These are phyloP conservation scores for Brachypodium distachyon DNA, from an alignment of 202 grass and related monocot genomes.

Conservation along the genomic window DNA sequence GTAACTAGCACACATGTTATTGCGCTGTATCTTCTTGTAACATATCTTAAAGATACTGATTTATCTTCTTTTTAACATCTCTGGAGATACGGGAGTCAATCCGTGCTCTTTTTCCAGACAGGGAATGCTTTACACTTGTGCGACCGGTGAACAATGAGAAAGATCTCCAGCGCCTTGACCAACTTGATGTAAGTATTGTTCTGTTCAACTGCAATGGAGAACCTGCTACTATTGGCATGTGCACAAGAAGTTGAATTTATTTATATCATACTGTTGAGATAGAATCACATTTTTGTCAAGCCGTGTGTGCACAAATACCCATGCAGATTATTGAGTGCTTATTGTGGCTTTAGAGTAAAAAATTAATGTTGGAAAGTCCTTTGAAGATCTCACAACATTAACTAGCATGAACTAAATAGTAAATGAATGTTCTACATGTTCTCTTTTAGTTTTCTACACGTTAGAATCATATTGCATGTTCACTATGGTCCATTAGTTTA, in stretches of 20 bases:
- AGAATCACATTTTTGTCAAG: background rate
- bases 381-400: background rate
- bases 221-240: background rate
- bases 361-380: background rate
- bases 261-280: background rate
- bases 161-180: slow-evolving; percentile 86
- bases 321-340: background rate
- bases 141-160: slow-evolving; percentile 88
- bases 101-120: slow-evolving; percentile 88
- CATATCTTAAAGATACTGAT: slow-evolving; percentile 3
- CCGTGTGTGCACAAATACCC: background rate
- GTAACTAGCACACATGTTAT: background rate
- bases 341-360: background rate
- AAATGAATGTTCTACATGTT: background rate
- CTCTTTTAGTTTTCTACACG: background rate
- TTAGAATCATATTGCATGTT: background rate
- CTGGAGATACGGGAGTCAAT: slow-evolving; percentile 93
- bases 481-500: background rate
- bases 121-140: slow-evolving; percentile 91
- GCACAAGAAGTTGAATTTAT: background rate
- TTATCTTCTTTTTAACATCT: slow-evolving; percentile 14
- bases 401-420: background rate
- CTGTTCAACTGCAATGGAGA: background rate
- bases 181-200: slow-evolving; percentile 68
- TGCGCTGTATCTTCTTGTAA: background rate